Evolutionary conservation across 1,139 yeast genomes (phyloP).

Genomic region (Schizosaccharomyces versatilis): DNA sequence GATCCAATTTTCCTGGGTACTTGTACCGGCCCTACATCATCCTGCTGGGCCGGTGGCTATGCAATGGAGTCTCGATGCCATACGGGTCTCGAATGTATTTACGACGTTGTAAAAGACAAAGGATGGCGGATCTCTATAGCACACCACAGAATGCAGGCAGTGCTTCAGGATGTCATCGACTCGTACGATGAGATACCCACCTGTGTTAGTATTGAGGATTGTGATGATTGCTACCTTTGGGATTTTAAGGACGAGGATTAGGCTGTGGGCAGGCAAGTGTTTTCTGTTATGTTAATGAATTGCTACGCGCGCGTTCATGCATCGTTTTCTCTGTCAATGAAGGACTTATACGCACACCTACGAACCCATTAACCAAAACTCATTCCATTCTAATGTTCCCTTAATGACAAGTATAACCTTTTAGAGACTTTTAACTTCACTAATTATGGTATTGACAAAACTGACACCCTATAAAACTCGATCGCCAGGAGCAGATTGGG

Average conservation of each 20-base stretch:
- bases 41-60: conserved; percentile 82
- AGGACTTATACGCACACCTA: no score
- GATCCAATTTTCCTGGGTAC: conserved; percentile 95
- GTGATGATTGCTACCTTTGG: conserved; percentile 83
- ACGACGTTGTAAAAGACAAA: conserved; percentile 68
- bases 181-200: conserved; percentile 56
- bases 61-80: conserved; percentile 97
- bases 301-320: no score
- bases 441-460: no score
- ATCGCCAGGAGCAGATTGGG: no score
- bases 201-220: conserved; percentile 60
- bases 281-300: no score
- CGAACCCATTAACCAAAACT: no score
- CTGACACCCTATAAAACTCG: no score
- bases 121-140: conserved; percentile 84
- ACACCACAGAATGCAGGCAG: conserved; percentile 79
- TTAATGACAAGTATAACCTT: no score
- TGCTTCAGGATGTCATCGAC: conserved; percentile 58
- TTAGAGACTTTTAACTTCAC: no score
- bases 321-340: no score
- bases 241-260: conserved; percentile 30
- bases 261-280: no score
- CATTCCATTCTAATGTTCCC: no score
- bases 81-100: conserved; percentile 68
- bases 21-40: conserved; percentile 80